A percentile compares a stretch with the other conserved stretches of the same genome.
Conservation (phyloP, 2,329 filamentous ascomycete species). For the Colletotrichum musae region DNA sequence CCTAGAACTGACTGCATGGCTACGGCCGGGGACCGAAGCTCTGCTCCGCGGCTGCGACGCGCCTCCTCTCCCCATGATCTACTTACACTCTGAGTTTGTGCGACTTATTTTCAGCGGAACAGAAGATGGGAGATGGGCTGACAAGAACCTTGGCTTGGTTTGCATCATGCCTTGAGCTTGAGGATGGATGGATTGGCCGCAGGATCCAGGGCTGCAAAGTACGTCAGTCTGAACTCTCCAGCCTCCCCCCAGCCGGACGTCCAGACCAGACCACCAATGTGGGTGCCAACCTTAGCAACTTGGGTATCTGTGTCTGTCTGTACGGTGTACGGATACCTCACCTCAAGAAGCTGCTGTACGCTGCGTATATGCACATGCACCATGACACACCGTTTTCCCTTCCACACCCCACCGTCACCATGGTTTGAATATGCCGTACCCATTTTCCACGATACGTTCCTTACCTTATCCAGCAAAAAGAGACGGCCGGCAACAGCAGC, state of each 20-base stretch:
- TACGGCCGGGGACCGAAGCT: constrained; percentile 17
- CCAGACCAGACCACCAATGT: constrained; percentile 21
- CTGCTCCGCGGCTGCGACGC: constrained; percentile 30
- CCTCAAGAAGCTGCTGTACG: background rate
- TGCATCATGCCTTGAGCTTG: constrained; percentile 14
- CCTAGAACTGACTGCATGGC: too few species aligned
- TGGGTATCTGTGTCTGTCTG: background rate
- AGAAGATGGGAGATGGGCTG: constrained; percentile 9
- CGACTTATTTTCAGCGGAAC: background rate
- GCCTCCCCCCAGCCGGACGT: background rate
- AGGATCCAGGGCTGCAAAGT: constrained; percentile 2
- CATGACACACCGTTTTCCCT: constrained; percentile 33
- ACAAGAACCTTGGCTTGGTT: constrained; percentile 1
- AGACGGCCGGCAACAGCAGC: constrained; percentile 1
- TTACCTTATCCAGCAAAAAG: constrained; percentile 5
- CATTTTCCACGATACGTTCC: constrained; percentile 10
- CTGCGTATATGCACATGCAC: constrained; percentile 16
- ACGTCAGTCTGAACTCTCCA: constrained; percentile 26
- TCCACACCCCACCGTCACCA: constrained; percentile 5
- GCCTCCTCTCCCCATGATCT: constrained; percentile 1
- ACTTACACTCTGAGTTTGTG: constrained; percentile 15
- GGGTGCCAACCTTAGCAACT: constrained; percentile 1
- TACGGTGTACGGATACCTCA: constrained; percentile 7
- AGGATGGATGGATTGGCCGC: background rate
- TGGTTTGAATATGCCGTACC: background rate